These are phyloP conservation scores for Martiniozyma abietophila DNA, from an alignment of 805 yeast species.

Conservation along the genomic window DNA sequence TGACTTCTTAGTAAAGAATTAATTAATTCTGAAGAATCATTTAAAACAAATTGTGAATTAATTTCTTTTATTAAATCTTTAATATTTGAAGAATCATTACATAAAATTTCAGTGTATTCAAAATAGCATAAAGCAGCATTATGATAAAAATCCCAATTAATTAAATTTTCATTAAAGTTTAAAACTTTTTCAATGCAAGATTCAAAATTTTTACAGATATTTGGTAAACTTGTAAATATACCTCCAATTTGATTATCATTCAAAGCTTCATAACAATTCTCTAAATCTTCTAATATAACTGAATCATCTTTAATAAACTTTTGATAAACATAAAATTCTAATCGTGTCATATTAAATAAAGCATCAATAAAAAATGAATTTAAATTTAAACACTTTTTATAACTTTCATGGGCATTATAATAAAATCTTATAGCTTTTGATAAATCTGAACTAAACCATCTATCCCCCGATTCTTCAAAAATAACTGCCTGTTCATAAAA, in stretches of 20 bases:
- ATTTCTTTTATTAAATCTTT: constrained; percentile 1
- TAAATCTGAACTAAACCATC: constrained; percentile 61
- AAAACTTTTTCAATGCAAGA: constrained; percentile 24
- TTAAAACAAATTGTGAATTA: no score
- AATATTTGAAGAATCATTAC: constrained; percentile 4
- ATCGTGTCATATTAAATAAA: constrained; percentile 49
- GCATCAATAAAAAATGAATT: constrained; percentile 32
- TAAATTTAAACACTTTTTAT: constrained; percentile 29
- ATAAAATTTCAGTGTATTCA: constrained; percentile 33
- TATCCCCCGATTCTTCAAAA: constrained; percentile 67
- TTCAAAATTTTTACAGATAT: constrained; percentile 33
- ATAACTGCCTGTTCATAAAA: constrained; percentile 45
- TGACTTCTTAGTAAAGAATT: constrained; percentile 15
- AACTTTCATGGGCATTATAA: constrained; percentile 43
- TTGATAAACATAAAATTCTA: constrained; percentile 49
- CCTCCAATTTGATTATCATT: constrained; percentile 15
- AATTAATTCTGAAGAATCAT: constrained; percentile 1
- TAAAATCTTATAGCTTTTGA: constrained; percentile 58
- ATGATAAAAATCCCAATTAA: constrained; percentile 36
- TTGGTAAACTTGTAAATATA: constrained; percentile 31
- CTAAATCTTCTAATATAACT: constrained; percentile 27
- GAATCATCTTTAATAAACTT: constrained; percentile 41
- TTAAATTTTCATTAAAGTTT: constrained; percentile 1
- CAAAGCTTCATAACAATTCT: constrained; percentile 26
- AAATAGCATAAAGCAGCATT: constrained; percentile 39